Evolutionary conservation across 495 filamentous ascomycete species (phyloP).

Genomic region (Hypoxylon fragiforme): DNA sequence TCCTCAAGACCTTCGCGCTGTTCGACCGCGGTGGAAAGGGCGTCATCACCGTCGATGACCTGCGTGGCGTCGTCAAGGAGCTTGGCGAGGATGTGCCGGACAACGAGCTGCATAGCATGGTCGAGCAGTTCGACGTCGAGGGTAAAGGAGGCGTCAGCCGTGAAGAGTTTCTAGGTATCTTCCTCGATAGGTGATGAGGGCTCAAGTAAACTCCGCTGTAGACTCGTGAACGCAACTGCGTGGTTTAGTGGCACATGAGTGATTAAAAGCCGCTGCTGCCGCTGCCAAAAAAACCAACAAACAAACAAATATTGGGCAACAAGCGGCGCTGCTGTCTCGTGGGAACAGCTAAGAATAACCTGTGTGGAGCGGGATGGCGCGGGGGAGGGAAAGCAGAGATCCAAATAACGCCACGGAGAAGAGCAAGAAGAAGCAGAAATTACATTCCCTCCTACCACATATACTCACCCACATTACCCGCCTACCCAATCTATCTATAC

Average conservation of each 20-base stretch:
- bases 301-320: no score
- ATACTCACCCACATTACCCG: no score
- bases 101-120: conserved; percentile 91
- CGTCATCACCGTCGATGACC: conserved; percentile 81
- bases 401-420: no score
- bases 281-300: no score
- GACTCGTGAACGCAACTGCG: no score
- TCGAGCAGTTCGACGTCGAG: conserved; percentile 97
- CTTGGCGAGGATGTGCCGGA: conserved; percentile 90
- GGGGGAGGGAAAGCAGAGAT: conserved; percentile 1
- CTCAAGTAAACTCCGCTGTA: no score
- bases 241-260: no score
- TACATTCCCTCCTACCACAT: no score
- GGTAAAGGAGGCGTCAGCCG: conserved; percentile 85
- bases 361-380: neutral
- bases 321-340: neutral
- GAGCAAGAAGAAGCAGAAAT: no score
- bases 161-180: conserved; percentile 77
- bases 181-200: conserved; percentile 38
- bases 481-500: no score
- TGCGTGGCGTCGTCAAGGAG: conserved; percentile 85
- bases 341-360: neutral
- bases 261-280: no score
- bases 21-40: conserved; percentile 80
- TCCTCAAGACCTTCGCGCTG: conserved; percentile 84